Evolutionary conservation across 2,329 filamentous ascomycete species (phyloP).

Genomic region (Aspergillus sp.): DNA sequence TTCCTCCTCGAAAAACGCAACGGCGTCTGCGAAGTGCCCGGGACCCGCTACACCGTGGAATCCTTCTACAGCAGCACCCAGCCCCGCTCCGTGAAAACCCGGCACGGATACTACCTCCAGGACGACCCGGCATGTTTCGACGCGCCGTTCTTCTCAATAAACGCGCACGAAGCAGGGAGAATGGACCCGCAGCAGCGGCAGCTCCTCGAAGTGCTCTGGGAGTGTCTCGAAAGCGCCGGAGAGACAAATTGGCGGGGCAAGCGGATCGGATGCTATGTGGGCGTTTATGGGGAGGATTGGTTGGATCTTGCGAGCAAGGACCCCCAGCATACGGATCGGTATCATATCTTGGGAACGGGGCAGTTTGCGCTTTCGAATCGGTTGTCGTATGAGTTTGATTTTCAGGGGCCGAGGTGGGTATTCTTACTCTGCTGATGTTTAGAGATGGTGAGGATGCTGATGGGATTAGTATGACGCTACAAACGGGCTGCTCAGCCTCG

Average conservation of each 20-base stretch:
- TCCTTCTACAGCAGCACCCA: conserved; percentile 27
- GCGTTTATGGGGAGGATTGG: conserved; percentile 33
- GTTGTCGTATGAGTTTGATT: conserved; percentile 19
- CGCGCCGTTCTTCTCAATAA: conserved; percentile 33
- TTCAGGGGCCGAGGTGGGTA: conserved; percentile 28
- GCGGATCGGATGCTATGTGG: conserved; percentile 36
- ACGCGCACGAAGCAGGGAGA: conserved; percentile 10
- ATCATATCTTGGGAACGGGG: conserved; percentile 14
- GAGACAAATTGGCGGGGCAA: conserved; percentile 33
- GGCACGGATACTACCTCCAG: conserved; percentile 36
- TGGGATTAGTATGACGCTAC: conserved; percentile 6
- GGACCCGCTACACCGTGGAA: conserved; percentile 29
- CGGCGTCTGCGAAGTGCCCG: conserved; percentile 25
- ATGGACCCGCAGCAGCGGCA: conserved; percentile 41
- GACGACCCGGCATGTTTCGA: conserved; percentile 34
- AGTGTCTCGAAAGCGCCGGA: conserved; percentile 38
- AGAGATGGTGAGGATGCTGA: conserved; percentile 29
- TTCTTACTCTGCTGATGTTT: no score
- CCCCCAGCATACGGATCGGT: conserved; percentile 16
- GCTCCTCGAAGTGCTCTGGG: conserved; percentile 37
- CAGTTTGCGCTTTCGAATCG: conserved; percentile 21
- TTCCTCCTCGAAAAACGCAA: conserved; percentile 25
- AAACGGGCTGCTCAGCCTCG: neutral
- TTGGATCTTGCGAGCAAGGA: conserved; percentile 27
- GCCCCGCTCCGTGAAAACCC: conserved; percentile 14